Conservation (phyloP, 345 rosid species). For the Aquilaria malaccensis region DNA sequence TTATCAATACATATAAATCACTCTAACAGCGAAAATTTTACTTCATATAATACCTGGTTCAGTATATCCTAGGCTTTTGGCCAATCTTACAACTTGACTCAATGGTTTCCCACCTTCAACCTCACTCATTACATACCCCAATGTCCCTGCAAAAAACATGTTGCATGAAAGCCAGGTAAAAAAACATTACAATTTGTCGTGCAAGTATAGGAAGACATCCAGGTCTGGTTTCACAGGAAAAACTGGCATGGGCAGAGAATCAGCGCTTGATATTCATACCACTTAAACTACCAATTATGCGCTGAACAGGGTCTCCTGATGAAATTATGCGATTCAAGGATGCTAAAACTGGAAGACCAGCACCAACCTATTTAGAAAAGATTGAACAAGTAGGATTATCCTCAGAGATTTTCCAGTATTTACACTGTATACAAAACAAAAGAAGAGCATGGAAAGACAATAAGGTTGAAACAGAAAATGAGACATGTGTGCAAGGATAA, state of each 20-base stretch:
- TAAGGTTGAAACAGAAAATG: no score
- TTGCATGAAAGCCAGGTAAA: neutral
- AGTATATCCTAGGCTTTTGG: constrained; percentile 84
- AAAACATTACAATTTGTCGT: neutral
- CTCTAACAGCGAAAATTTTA: neutral
- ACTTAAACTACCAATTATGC: constrained; percentile 73
- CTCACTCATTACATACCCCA: constrained; percentile 95
- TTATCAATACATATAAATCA: neutral
- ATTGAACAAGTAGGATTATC: neutral
- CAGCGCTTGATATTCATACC: constrained; percentile 5
- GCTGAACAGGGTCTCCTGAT: constrained; percentile 74
- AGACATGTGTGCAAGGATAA: no score
- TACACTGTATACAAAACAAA: neutral
- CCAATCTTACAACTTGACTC: constrained; percentile 82
- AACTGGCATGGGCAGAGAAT: no score
- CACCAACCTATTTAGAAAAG: constrained; percentile 40
- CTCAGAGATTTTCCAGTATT: neutral
- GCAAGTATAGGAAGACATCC: no score
- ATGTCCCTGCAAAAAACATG: constrained; percentile 34
- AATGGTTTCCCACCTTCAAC: constrained; percentile 81
- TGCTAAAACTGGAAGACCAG: constrained; percentile 90
- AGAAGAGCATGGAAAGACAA: no score
- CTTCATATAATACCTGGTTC: constrained; percentile 44
- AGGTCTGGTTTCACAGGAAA: no score
- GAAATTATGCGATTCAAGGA: constrained; percentile 69